Evolutionary conservation across 352 stramenopile genomes (phyloP), one percentile per base, ranked within the genome.

Genomic region (Halophytophthora batemanensis): DNA sequence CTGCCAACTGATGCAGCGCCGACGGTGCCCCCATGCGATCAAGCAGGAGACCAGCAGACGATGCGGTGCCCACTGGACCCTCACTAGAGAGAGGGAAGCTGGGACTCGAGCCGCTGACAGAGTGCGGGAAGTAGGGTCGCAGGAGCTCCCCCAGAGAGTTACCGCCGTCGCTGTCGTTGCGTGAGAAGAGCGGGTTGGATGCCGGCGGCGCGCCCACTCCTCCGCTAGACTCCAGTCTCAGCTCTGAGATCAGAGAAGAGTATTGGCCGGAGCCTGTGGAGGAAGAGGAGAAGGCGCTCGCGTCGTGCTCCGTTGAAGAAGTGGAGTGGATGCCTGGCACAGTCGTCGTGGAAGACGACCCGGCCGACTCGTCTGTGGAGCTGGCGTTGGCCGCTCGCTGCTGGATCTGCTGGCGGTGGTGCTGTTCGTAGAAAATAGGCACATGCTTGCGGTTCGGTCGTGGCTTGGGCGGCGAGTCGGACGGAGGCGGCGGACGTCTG

Each of bases 361-460:
- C 23, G 13, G 29, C 46, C 14, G 29, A 63, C 39, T 82, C 74
- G 35, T 79, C 65, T 2, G 73, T 80, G 2, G 59, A 72, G 43
- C 53, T 77, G 28, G 44, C 59, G 39, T 34, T 31, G 36, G 17
- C 41, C 50, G 18, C 18, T 38, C 17, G 13, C 51, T 58, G 28
- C 61, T 70, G 47, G 41, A 79, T 49, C 29, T 33, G 65, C 41
- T 61, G 63, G 46, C 44, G 69, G 53, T 60, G 70, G 19, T 71
- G 60, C 12, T 64, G 52, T 43, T 89, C 74, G 61, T 91, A 91
- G 60, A 91, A 91, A 34, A 91, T 86, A 2, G 81, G 81, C 22
- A 91, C 77, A 56, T 91, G 81, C 59, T 91, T 91, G 50, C 81
- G 66, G 41, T 91, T 91, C n/a, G 81, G 72, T 38, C 81, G 70